Conservation (phyloP, 257 asterid genomes). For the Echium plantagineum region DNA sequence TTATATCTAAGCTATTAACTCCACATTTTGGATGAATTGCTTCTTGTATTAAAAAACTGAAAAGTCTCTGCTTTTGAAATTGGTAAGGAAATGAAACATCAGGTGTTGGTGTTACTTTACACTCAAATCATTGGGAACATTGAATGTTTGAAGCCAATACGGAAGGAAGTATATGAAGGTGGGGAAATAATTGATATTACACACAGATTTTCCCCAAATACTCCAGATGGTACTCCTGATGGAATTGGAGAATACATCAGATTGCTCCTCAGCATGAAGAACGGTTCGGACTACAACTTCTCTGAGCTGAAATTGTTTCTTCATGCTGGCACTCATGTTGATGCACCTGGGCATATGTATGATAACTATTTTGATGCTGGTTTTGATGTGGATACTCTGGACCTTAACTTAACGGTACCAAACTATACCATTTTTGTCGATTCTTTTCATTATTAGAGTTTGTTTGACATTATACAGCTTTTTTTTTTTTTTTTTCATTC, state of each 20-base stretch:
- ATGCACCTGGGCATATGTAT: conserved; percentile 77
- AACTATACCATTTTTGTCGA: not conserved
- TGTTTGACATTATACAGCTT: too few relatives aligned
- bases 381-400: conserved; percentile 68
- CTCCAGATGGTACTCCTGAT: conserved; percentile 57
- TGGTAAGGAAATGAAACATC: too few relatives aligned
- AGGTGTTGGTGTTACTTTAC: too few relatives aligned
- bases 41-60: too few relatives aligned
- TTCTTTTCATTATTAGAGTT: too few relatives aligned
- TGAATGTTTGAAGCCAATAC: conserved; percentile 10
- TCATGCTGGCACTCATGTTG: conserved; percentile 88
- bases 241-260: conserved; percentile 49
- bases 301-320: conserved; percentile 52
- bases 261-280: conserved; percentile 59
- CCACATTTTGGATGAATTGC: too few relatives aligned
- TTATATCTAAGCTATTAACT: too few relatives aligned
- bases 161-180: conserved; percentile 33
- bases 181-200: conserved; percentile 65
- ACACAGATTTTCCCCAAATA: conserved; percentile 43
- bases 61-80: too few relatives aligned
- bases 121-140: too few relatives aligned
- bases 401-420: conserved; percentile 60
- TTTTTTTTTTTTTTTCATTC: too few relatives aligned
- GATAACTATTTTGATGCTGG: conserved; percentile 57
- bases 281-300: conserved; percentile 70